Base-by-base conservation (phyloP, 148 eudicot genomes). In the Arbutus unedo region DNA sequence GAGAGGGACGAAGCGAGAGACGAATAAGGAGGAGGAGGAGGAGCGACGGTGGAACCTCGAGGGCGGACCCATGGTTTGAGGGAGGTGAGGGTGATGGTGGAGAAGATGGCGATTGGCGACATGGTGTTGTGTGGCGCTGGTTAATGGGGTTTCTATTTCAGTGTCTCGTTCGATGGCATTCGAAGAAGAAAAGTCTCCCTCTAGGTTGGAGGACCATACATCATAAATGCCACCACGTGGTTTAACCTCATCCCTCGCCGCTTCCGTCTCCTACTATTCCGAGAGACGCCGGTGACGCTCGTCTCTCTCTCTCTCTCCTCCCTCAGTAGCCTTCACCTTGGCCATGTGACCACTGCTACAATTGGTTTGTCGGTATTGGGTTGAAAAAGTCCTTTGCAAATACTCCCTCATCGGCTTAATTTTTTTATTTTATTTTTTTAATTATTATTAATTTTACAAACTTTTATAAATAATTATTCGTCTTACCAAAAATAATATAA, bases 1-100 rank as follows among this genome's bases (percentile, higher is more conserved):
- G 74, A 88, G 21, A 62, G 89, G 86, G 47, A 89, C 85, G 41
- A 68, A 90, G 31, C 90, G 90, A 76, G 85, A 84, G 66, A 88
- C 79, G 38, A 81, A 85, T 38, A 84, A 77, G 73, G 88, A 85
- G 59, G 89, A 80, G 73, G 81, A 76, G 71, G 89, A 85, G 62
- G 89, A 78, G 74, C 88, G 89, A 80, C 48, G 82, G 74, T 47
- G 73, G 56, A 76, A 4, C 49, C 59, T 87, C 0, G 89, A 82
- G 16, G 82, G 83, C 25, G 79, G 70, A 73, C 82, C 84, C 89
- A 87, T 87, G 77, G 73, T 23, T 11, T 8, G 44, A 51, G 57
- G 16, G 49, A 4, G 71, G 13, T 2, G 25, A 18, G 8, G 49
- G 2, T 49, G 62, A 47, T 3, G 76, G 31, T 31, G 83, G 51